Percentiles rank a stretch among this genome's conserved stretches.
phyloP scores from a whole-genome alignment of 306 rosid genomes.

The Corylus heterophylla region DNA sequence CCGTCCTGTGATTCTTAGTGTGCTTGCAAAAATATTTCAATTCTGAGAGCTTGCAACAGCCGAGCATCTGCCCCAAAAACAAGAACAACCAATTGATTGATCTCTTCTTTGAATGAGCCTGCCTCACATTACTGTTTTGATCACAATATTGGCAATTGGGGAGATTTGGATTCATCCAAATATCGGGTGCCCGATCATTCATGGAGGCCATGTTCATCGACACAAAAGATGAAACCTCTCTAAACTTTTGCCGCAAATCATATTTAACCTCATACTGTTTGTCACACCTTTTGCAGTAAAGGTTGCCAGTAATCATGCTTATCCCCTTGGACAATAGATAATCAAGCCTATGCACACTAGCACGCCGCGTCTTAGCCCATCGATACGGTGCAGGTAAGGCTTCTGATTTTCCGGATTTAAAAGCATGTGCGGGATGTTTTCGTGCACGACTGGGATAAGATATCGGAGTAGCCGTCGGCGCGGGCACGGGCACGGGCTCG shows the following conservation, averaged over 20 bases:
- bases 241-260: neutral
- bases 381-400: slow-evolving; percentile 6
- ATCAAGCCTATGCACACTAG: neutral
- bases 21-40: slow-evolving; percentile 28
- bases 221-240: neutral
- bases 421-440: too few relatives aligned
- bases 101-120: slow-evolving; percentile 1
- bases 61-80: slow-evolving; percentile 27
- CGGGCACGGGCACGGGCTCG: too few relatives aligned
- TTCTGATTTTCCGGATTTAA: too few relatives aligned
- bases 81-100: slow-evolving; percentile 35
- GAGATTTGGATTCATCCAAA: slow-evolving; percentile 20
- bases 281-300: slow-evolving; percentile 16
- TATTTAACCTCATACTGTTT: neutral
- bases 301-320: neutral
- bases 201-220: neutral
- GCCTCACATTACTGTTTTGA: slow-evolving; percentile 18
- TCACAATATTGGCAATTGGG: slow-evolving; percentile 17
- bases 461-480: too few relatives aligned
- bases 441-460: neutral
- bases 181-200: slow-evolving; percentile 22
- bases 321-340: slow-evolving; percentile 2
- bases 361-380: slow-evolving; percentile 24
- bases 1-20: slow-evolving; percentile 32
- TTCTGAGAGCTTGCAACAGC: slow-evolving; percentile 11